Conservation (phyloP, 164 flowering plant species). For the Magnolia kwangsiensis region DNA sequence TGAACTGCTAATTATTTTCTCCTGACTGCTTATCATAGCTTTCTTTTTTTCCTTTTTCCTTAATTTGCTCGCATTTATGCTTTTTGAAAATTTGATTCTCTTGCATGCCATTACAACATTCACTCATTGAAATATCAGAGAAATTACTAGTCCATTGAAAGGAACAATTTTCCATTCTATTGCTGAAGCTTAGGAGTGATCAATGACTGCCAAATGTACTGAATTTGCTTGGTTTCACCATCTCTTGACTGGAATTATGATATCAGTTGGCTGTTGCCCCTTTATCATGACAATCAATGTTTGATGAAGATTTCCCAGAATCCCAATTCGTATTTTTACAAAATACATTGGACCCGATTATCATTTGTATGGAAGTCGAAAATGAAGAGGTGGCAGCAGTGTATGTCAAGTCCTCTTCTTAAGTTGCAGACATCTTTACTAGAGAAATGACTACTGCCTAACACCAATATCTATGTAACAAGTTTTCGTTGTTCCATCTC, state of each 20-base stretch:
- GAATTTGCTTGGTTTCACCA: not conserved
- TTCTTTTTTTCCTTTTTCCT: not conserved
- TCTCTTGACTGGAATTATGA: not conserved
- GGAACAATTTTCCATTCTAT: too few relatives aligned
- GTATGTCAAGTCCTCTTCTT: not conserved
- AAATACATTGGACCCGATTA: not conserved
- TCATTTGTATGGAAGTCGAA: not conserved
- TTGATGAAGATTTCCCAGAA: not conserved
- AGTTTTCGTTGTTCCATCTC: too few relatives aligned
- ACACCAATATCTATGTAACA: too few relatives aligned
- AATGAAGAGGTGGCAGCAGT: not conserved
- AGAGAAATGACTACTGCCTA: too few relatives aligned
- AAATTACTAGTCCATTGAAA: not conserved
- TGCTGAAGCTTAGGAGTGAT: not conserved
- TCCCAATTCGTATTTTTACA: not conserved
- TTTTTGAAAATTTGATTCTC: not conserved
- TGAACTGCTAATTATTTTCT: not conserved
- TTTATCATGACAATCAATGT: not conserved
- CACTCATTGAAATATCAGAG: not conserved
- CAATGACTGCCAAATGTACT: not conserved
- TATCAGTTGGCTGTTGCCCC: not conserved
- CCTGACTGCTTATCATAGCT: not conserved
- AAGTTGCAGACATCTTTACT: too few relatives aligned
- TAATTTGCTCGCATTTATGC: not conserved
- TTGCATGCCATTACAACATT: not conserved